Evolutionary conservation across 441 rosid species (phyloP).

Genomic region (Jatropha multifida): DNA sequence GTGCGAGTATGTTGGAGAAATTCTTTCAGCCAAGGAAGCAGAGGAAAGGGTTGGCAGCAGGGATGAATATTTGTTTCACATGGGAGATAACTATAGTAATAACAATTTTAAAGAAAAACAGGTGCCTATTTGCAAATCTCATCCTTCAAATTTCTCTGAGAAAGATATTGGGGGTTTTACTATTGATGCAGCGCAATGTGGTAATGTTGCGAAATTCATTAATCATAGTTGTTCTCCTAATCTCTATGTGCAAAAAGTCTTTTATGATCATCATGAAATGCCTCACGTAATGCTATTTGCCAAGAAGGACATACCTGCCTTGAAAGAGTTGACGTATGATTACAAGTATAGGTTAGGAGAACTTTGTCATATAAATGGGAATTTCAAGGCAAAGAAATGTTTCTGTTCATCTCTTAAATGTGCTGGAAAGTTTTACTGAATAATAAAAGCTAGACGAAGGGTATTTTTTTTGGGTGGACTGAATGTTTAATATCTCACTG

Average conservation of each 20-base stretch:
- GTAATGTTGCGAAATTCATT: conserved; percentile 75
- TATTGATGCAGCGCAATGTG: conserved; percentile 60
- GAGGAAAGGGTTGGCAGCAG: conserved; percentile 40
- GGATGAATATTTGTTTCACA: conserved; percentile 60
- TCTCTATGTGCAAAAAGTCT: conserved; percentile 63
- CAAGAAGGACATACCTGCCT: conserved; percentile 57
- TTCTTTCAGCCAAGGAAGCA: conserved; percentile 54
- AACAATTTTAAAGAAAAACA: background rate
- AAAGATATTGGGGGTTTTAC: conserved; percentile 41
- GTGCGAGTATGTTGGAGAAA: conserved; percentile 73
- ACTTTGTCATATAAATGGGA: conserved; percentile 47
- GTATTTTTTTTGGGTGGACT: too few species aligned
- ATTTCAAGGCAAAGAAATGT: conserved; percentile 56
- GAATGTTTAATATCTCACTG: background rate
- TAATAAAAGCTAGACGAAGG: too few species aligned
- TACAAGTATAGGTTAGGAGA: conserved; percentile 55
- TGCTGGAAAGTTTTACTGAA: conserved; percentile 49
- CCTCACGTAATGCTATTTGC: conserved; percentile 84
- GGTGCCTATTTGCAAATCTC: too few species aligned
- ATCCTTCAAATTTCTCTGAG: conserved; percentile 23
- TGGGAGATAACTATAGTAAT: conserved; percentile 42
- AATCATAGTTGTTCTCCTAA: conserved; percentile 86
- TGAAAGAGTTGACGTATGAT: conserved; percentile 65
- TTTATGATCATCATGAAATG: conserved; percentile 55
- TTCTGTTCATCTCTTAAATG: conserved; percentile 61